Evolutionary conservation across 1,139 yeast species (phyloP).

Genomic region (Debaryomyces sp.): DNA sequence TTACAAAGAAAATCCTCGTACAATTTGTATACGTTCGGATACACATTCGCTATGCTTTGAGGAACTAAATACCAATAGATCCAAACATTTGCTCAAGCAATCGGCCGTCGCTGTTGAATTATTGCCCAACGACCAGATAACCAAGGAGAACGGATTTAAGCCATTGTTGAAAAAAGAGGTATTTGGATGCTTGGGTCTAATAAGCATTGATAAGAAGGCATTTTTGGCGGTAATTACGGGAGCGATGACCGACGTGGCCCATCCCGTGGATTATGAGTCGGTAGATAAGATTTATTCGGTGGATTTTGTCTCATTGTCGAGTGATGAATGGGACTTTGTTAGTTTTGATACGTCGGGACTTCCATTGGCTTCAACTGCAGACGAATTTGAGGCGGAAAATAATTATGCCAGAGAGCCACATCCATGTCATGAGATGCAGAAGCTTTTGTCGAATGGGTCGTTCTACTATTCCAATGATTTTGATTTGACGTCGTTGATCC

Average conservation of each 20-base stretch:
- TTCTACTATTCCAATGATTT: slow-evolving; percentile 92
- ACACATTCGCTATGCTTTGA: slow-evolving; percentile 55
- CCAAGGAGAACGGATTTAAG: slow-evolving; percentile 45
- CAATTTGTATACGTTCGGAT: slow-evolving; percentile 54
- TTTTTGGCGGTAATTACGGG: slow-evolving; percentile 84
- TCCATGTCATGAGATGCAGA: slow-evolving; percentile 81
- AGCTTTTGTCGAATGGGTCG: slow-evolving; percentile 81
- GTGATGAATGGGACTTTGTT: slow-evolving; percentile 77
- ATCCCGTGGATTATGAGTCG: slow-evolving; percentile 77
- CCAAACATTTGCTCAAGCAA: slow-evolving; percentile 12
- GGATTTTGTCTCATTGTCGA: slow-evolving; percentile 78
- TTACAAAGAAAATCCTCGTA: slow-evolving; percentile 53
- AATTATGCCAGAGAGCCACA: slow-evolving; percentile 52
- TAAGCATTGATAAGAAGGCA: slow-evolving; percentile 64
- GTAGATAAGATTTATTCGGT: slow-evolving; percentile 81
- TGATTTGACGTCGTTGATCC: slow-evolving; percentile 83
- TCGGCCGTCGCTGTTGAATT: slow-evolving; percentile 58
- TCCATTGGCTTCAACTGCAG: slow-evolving; percentile 35
- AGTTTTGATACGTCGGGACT: slow-evolving; percentile 66
- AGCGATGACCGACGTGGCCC: slow-evolving; percentile 71
- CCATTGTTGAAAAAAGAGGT: slow-evolving; percentile 59
- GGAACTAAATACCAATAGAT: slow-evolving; percentile 19
- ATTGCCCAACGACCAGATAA: slow-evolving; percentile 41
- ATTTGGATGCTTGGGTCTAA: slow-evolving; percentile 84
- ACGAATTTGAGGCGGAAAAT: slow-evolving; percentile 22